Conservation (phyloP, 1,139 yeast species). For the Nakaseomyces delphensis region DNA sequence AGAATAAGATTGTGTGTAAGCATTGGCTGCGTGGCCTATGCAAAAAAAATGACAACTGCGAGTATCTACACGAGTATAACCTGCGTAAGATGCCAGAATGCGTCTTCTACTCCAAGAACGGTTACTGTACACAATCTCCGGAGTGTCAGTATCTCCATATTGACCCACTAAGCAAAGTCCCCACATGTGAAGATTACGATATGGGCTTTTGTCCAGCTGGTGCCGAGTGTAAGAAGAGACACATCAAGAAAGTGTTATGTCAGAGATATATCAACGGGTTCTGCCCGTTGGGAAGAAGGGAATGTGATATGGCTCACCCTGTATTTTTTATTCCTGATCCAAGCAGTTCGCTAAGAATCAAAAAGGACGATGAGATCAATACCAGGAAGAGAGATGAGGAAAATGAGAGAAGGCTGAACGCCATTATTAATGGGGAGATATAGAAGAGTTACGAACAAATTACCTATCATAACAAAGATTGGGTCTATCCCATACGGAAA, state of each 20-base stretch:
- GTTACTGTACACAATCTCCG: conserved; percentile 87
- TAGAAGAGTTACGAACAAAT: no score
- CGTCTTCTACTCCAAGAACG: conserved; percentile 76
- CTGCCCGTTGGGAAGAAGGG: conserved; percentile 50
- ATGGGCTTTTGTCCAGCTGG: conserved; percentile 92
- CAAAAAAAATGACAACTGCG: conserved; percentile 94
- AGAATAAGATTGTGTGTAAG: conserved; percentile 87
- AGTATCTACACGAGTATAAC: conserved; percentile 90
- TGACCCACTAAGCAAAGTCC: conserved; percentile 80
- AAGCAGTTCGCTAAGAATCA: conserved; percentile 23
- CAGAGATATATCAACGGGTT: conserved; percentile 84
- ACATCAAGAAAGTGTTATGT: conserved; percentile 69
- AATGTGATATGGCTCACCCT: conserved; percentile 28
- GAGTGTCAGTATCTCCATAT: conserved; percentile 91
- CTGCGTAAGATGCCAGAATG: conserved; percentile 96
- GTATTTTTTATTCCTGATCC: conserved; percentile 19
- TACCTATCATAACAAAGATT: no score
- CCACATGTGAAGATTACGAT: conserved; percentile 76
- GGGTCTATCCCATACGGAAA: no score
- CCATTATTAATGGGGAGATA: conserved; percentile 30
- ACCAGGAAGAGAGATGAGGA: conserved; percentile 31
- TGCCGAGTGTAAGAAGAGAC: conserved; percentile 76
- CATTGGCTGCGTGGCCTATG: conserved; percentile 98
- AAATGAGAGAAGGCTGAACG: conserved; percentile 30
- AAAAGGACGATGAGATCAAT: conserved; percentile 29